Evolutionary conservation across 179 eudicot genomes (phyloP), one percentile per base, ranked within the genome.

Genomic region (Patellifolia procumbens): DNA sequence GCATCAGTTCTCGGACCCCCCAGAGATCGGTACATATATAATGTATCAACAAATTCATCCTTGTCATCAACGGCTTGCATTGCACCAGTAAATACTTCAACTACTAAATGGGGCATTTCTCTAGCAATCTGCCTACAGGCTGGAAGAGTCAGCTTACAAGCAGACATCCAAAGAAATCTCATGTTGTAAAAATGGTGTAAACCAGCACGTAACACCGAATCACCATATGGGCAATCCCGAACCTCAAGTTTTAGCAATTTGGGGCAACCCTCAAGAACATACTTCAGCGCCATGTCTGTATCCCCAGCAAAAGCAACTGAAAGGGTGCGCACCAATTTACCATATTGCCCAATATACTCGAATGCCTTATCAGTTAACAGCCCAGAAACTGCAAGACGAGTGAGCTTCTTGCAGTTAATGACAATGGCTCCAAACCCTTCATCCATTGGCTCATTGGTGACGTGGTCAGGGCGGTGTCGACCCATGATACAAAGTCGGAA

Each of bases 381-480:
- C 45, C 98, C 98, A 39, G 97, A 93, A 29, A 89, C 85, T 4
- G 98, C 92, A 15, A 93, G 89, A 29, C 97, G 88, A 8, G 94
- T 90, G 34, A 93, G 95, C 68, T 92, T 92, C 85, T 86, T 86
- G 78, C 98, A 93, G 77, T 90, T 91, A 88, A 85, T 88, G 75
- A 92, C 98, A 73, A 93, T 90, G 81, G 98, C 97, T 31, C 97
- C 98, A 77, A 93, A 93, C 26, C 92, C 98, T 83, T 90, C 93
- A 58, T 93, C 98, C 98, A 93, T 93, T 48, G 98, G 95, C 72
- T 89, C 89, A 17, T 81, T 81, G 6, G 98, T 93, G 46, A 80
- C 17, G 59, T 87, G 88, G 74, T 92, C 98, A 11, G 97, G 95
- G 55, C 86, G 82, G 75, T 83, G 89, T 24, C 93, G 89, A 1